Evolutionary conservation across 768 basidiomycete species (phyloP).

Genomic region (Psilocybe subaeruginosa): DNA sequence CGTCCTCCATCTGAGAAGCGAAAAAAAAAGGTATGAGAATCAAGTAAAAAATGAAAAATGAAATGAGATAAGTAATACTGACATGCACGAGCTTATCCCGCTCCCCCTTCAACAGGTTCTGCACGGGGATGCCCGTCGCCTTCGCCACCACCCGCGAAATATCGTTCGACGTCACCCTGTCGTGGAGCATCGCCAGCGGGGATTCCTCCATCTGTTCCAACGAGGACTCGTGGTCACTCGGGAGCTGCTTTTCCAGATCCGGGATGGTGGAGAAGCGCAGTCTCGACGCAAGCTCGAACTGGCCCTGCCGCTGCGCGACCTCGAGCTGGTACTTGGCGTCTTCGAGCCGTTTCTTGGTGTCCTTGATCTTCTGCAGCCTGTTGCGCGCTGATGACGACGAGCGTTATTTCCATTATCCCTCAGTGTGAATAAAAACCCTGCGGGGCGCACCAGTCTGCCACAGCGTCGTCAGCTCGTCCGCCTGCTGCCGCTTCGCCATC

Average conservation of each 20-base stretch:
- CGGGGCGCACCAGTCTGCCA: slow-evolving; percentile 71
- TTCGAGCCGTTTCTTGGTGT: slow-evolving; percentile 75
- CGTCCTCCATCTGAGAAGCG: slow-evolving; percentile 78
- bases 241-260: slow-evolving; percentile 73
- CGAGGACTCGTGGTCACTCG: slow-evolving; percentile 46
- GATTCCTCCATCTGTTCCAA: slow-evolving; percentile 43
- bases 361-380: slow-evolving; percentile 70
- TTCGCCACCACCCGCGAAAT: slow-evolving; percentile 88
- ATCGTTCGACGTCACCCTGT: slow-evolving; percentile 87
- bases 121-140: slow-evolving; percentile 89
- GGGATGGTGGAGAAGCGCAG: slow-evolving; percentile 87
- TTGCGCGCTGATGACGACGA: slow-evolving; percentile 56
- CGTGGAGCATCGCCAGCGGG: slow-evolving; percentile 73
- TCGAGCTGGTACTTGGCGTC: slow-evolving; percentile 86
- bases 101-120: slow-evolving; percentile 87
- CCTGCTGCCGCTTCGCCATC: slow-evolving; percentile 61
- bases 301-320: slow-evolving; percentile 87
- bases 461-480: slow-evolving; percentile 57
- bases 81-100: slow-evolving; percentile 89
- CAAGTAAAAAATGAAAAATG: neutral
- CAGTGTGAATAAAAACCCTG: too few species aligned
- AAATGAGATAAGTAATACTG: slow-evolving; percentile 28
- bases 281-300: slow-evolving; percentile 82
- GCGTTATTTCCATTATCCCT: neutral
- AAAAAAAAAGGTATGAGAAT: neutral